Evolutionary conservation across 164 flowering plant genomes (phyloP), one percentile per base, ranked within the genome.

Genomic region (Houttuynia cordata): DNA sequence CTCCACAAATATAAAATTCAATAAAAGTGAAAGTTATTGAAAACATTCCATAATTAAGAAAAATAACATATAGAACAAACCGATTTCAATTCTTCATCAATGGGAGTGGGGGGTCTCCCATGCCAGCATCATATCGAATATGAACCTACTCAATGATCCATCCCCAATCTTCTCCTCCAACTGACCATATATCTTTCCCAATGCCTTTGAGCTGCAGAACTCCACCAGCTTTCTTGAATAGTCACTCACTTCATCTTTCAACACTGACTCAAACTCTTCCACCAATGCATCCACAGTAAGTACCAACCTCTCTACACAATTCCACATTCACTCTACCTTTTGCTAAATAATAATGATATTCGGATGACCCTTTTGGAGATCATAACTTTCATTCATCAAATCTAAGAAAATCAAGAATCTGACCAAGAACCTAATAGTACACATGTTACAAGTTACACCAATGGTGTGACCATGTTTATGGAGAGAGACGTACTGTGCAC

Each of bases 51-150:
- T 8, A 7, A 23, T 2, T 6, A 25, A 49, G 13, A 30, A 42
- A 60, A 13, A 24, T 14, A 8, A 25, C 18, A 40, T 18, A 34
- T 19, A 18, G 10, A 45, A 25, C 67, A 50, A 58, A 83, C 84
- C 70, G 42, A 34, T 41, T 62, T 24, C 5, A 79, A 49, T 22
- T 79, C 76, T 52, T 85, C 81, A 41, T 81, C 81, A 0, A 58
- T 56, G 3, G 81, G 66, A 63, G 71, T 77, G 17, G 96, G 92
- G 92, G 64, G 25, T 75, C 70, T 85, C 88, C 97, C 95, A 88
- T 22, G 97, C 87, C 49, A 88, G 85, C 97, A 90, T 93, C 89
- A 86, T 83, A 66, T 88, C 93, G 40, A 82, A 94, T 3, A 89
- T 82, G 67, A 90, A 71, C 24, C 91, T 78, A 68, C 83, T 85